These are phyloP conservation scores for Suhomyces sp. DNA, from an alignment of 805 yeast genomes.

Conservation along the genomic window DNA sequence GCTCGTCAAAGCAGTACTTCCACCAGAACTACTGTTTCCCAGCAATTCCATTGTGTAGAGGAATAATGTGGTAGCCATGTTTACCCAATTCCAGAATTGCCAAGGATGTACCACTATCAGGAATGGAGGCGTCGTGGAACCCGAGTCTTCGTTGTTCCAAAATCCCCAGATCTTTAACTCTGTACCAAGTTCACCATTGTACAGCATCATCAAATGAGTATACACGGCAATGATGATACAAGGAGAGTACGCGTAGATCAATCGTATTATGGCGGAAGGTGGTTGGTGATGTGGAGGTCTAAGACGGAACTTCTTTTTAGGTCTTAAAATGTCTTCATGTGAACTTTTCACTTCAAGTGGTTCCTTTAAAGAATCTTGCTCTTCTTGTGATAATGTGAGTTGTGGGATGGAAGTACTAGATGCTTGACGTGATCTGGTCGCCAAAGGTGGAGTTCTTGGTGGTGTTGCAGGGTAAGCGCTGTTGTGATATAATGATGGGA, in stretches of 20 bases:
- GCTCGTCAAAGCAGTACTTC: conserved; percentile 38
- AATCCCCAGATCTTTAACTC: conserved; percentile 62
- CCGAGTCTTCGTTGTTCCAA: conserved; percentile 32
- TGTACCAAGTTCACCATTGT: conserved; percentile 69
- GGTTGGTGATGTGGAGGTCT: conserved; percentile 19
- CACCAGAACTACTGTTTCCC: conserved; percentile 32
- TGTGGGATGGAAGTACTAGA: conserved; percentile 13
- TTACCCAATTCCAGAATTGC: conserved; percentile 98
- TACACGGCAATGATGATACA: conserved; percentile 93
- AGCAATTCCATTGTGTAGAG: conserved; percentile 78
- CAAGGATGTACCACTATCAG: conserved; percentile 60
- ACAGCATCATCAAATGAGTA: conserved; percentile 90
- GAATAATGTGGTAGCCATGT: conserved; percentile 76
- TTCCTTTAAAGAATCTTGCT: neutral
- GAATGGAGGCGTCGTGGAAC: conserved; percentile 14
- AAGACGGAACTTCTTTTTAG: conserved; percentile 13
- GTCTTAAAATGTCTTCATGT: neutral
- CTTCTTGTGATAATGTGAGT: neutral
- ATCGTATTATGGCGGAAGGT: conserved; percentile 44
- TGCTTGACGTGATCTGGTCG: conserved; percentile 31
- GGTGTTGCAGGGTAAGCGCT: conserved; percentile 37
- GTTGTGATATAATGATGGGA: conserved; percentile 66
- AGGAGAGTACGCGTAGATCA: conserved; percentile 87
- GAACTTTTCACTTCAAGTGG: neutral
- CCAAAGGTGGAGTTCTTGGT: conserved; percentile 40